phyloP scores from a whole-genome alignment of 177 flowering plant genomes.

The Vitis hybrid region DNA sequence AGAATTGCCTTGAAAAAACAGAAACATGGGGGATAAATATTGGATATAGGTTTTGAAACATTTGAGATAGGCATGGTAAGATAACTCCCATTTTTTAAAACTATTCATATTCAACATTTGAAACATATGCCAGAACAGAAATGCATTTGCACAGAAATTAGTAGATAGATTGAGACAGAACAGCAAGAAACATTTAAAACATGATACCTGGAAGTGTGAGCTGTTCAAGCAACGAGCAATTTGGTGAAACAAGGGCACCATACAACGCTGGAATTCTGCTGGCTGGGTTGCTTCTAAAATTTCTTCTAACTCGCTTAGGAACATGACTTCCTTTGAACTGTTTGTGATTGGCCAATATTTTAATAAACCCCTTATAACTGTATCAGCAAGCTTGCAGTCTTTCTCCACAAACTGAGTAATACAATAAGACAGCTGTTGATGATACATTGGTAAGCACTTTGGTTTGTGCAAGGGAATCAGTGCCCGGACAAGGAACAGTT shows the following conservation, averaged over 20 bases:
- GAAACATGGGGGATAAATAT: no score
- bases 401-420: slow-evolving; percentile 40
- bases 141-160: not conserved
- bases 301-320: slow-evolving; percentile 31
- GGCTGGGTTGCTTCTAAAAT: slow-evolving; percentile 39
- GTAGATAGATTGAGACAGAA: not conserved
- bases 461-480: slow-evolving; percentile 39
- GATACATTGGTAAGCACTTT: slow-evolving; percentile 33
- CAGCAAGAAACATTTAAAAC: not conserved
- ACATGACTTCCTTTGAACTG: slow-evolving; percentile 41
- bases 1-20: no score
- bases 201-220: slow-evolving; percentile 32
- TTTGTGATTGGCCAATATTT: slow-evolving; percentile 40
- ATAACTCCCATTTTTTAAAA: no score
- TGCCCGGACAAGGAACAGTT: slow-evolving; percentile 35
- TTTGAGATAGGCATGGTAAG: no score
- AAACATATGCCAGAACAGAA: not conserved
- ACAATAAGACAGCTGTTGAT: slow-evolving; percentile 37
- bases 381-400: slow-evolving; percentile 40
- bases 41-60: no score
- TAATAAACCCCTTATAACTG: slow-evolving; percentile 33
- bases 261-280: slow-evolving; percentile 30
- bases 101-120: no score
- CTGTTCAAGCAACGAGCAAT: slow-evolving; percentile 36
- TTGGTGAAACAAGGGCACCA: slow-evolving; percentile 37